Evolutionary conservation across 371 early-diverging fungal genomes (phyloP).

Genomic region (Lichtheimia hyalospora): DNA sequence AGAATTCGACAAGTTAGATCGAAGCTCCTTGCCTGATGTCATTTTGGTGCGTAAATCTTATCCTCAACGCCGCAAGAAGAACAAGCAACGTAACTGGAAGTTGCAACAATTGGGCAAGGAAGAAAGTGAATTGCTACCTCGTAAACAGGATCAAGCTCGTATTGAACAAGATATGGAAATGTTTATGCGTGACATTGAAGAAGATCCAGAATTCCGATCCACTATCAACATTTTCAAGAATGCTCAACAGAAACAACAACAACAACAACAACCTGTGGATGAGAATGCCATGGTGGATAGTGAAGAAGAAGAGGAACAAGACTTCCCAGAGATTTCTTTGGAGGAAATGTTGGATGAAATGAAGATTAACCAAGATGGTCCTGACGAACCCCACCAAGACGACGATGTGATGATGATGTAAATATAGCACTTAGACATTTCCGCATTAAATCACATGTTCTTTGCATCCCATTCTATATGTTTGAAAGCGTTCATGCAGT

Average conservation of each 20-base stretch:
- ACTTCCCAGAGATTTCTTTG: conserved; percentile 88
- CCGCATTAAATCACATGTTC: background rate
- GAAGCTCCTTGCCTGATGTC: conserved; percentile 79
- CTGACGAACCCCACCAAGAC: conserved; percentile 34
- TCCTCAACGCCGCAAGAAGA: conserved; percentile 85
- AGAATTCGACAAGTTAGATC: conserved; percentile 70
- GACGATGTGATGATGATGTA: conserved; percentile 40
- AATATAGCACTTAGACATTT: background rate
- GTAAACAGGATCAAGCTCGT: conserved; percentile 74
- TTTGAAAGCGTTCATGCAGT: too few relatives aligned
- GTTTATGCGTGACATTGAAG: conserved; percentile 95
- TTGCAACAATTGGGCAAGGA: conserved; percentile 87
- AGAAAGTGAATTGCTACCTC: conserved; percentile 76
- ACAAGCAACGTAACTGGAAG: conserved; percentile 88
- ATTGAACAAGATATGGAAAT: conserved; percentile 82
- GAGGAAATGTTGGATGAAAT: conserved; percentile 92
- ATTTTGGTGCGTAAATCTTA: conserved; percentile 90
- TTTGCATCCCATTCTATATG: too few relatives aligned
- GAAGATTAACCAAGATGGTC: conserved; percentile 60
- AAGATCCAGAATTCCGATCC: conserved; percentile 93
- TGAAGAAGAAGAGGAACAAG: conserved; percentile 70
- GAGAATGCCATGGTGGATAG: conserved; percentile 55
- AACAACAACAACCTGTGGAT: conserved; percentile 36
- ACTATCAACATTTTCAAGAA: conserved; percentile 91
- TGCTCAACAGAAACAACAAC: conserved; percentile 16